Base-by-base conservation (phyloP, 2,329 filamentous ascomycete genomes). In the Endoconidiophora laricicola region DNA sequence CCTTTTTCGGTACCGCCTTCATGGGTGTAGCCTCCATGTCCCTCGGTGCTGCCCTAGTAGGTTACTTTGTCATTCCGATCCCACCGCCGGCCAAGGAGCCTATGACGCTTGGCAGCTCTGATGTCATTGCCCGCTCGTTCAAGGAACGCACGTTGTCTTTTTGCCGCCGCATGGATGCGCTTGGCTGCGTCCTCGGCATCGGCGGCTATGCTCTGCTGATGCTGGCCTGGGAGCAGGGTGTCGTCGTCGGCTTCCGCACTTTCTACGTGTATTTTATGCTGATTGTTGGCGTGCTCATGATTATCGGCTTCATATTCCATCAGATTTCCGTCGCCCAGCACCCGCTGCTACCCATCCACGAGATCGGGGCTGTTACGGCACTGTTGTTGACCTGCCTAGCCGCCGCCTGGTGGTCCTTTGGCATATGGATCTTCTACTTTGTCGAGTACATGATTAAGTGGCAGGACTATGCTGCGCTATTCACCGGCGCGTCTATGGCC, bases 191-290 rank as follows among this genome's bases (percentile, higher is more conserved):
- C 0, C 57, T 63, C 0, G 78, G 78, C 1, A 66, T 81, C 16
- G 63, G 66, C 0, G 71, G 70, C 0, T 63, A 83, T 23, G 65
- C 79, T 0, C 64, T 83, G 16, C 68, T 83, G 60, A 81, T 81
- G 58, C 74, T 83, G 56, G 73, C 78, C 0, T 81, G 76, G 74
- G 81, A 79, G 52, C 76, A 83, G 57, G 77, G 73, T 0, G 70
- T 75, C 0, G 64, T 74, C 0, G 71, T 69, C 1, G 76, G 76
- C 1, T 82, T 78, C 78, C 56, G 62, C 1, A 65, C 67, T 9
- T 64, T 73, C 0, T 77, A 76, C 49, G 66, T 78, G 16, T 72
- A 73, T 53, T 63, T 72, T 0, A 62, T 73, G 1, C 65, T 84
- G 0, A 71, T 81, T 41, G 54, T 80, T 2, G 78, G 79, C 0